phyloP scores from a whole-genome alignment of 2,329 filamentous ascomycete species.

The Septoria petroselini region DNA sequence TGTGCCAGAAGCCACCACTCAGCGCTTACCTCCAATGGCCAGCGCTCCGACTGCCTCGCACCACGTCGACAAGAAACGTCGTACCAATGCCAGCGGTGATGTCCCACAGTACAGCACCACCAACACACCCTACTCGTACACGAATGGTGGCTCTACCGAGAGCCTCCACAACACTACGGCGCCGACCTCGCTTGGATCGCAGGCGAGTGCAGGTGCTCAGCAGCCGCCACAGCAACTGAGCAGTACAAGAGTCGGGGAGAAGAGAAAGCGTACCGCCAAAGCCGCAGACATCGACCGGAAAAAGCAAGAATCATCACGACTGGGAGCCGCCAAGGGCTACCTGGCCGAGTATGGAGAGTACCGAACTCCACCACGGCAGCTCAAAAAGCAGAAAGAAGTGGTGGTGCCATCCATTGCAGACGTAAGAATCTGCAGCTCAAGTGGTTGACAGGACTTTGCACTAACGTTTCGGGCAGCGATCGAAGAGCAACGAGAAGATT shows the following conservation, averaged over 20 bases:
- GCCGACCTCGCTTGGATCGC: constrained; percentile 72
- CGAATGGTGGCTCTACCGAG: constrained; percentile 58
- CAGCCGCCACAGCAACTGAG: constrained; percentile 59
- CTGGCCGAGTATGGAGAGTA: constrained; percentile 59
- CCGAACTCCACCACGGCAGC: constrained; percentile 79
- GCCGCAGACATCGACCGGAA: constrained; percentile 33
- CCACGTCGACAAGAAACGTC: constrained; percentile 70
- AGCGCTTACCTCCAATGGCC: constrained; percentile 24
- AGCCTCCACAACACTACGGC: constrained; percentile 71
- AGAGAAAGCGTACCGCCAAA: constrained; percentile 73
- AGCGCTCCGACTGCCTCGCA: constrained; percentile 40
- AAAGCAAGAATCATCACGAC: constrained; percentile 33
- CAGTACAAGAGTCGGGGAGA: constrained; percentile 66
- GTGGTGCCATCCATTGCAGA: constrained; percentile 58
- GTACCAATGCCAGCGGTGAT: constrained; percentile 49
- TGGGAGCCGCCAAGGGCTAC: constrained; percentile 33
- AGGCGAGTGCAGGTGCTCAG: constrained; percentile 51
- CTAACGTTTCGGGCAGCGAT: constrained; percentile 29
- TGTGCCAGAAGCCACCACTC: constrained; percentile 25
- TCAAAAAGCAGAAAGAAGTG: constrained; percentile 75
- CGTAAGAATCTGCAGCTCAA: constrained; percentile 41
- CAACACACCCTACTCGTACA: constrained; percentile 70
- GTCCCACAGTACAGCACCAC: constrained; percentile 35
- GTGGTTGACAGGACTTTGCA: constrained; percentile 4
- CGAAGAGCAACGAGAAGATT: constrained; percentile 59